A percentile compares a stretch with the other conserved stretches of the same genome.
These are phyloP conservation scores for Tremellales sp. DNA, from an alignment of 1,284 basidiomycete species.

Conservation along the genomic window DNA sequence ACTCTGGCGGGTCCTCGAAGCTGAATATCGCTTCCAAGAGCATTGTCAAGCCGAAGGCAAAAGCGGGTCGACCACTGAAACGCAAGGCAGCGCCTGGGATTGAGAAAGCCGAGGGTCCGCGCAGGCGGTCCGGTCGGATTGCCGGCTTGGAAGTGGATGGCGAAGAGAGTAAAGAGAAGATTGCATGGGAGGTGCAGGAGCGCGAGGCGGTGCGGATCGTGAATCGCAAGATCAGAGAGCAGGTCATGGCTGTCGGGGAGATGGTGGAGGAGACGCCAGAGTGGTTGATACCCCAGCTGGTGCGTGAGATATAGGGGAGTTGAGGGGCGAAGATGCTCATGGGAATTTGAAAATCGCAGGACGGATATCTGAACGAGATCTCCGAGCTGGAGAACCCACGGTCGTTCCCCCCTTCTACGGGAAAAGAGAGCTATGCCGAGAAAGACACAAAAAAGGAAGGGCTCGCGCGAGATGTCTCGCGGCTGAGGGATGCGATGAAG, in stretches of 20 bases:
- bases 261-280: slow-evolving; percentile 36
- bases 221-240: slow-evolving; percentile 31
- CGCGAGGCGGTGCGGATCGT: slow-evolving; percentile 31
- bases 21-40: slow-evolving; percentile 14
- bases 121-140: slow-evolving; percentile 35
- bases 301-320: slow-evolving; percentile 8
- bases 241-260: slow-evolving; percentile 33
- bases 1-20: slow-evolving; percentile 28
- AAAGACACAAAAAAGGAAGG: slow-evolving; percentile 10
- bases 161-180: slow-evolving; percentile 27
- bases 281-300: slow-evolving; percentile 20
- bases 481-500: slow-evolving; percentile 34
- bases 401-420: slow-evolving; percentile 1
- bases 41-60: slow-evolving; percentile 11
- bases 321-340: background rate
- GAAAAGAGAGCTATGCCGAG: slow-evolving; percentile 25
- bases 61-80: slow-evolving; percentile 16
- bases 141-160: slow-evolving; percentile 41
- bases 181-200: slow-evolving; percentile 35
- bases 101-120: slow-evolving; percentile 19
- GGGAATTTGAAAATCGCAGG: slow-evolving; percentile 3
- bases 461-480: slow-evolving; percentile 20
- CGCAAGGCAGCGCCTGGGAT: slow-evolving; percentile 19
- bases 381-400: slow-evolving; percentile 7
- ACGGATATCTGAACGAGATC: slow-evolving; percentile 10